Conservation (phyloP, 78 protist genomes). For the Emiliania huxleyi region DNA sequence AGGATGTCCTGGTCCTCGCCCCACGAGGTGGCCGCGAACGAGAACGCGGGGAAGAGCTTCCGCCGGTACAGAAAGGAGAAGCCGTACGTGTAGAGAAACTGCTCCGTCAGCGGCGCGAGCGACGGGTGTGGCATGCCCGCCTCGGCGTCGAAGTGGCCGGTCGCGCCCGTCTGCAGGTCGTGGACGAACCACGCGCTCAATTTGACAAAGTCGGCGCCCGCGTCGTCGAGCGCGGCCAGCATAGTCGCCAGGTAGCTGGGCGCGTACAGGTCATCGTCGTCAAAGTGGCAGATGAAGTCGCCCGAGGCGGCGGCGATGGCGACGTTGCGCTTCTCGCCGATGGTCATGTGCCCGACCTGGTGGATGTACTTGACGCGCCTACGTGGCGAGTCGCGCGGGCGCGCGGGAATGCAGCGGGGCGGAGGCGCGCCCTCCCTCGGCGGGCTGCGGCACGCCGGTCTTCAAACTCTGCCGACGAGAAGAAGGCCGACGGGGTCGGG, state of each 20-base stretch:
- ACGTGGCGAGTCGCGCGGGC: too few relatives aligned
- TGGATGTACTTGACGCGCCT: not conserved
- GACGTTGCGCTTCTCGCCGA: not conserved
- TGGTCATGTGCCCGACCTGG: not conserved
- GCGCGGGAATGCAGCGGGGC: too few relatives aligned
- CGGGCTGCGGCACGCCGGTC: too few relatives aligned
- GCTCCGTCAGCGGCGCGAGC: not conserved
- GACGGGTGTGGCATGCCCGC: not conserved
- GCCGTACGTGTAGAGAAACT: not conserved
- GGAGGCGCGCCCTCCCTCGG: too few relatives aligned
- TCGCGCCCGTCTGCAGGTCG: not conserved
- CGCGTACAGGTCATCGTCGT: slow-evolving; percentile 3
- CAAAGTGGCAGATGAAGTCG: not conserved
- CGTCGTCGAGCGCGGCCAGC: not conserved
- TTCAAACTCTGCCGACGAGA: too few relatives aligned
- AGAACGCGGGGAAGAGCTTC: not conserved
- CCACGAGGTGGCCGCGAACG: not conserved
- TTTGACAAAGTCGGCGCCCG: not conserved
- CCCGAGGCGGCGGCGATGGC: not conserved
- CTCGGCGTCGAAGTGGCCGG: not conserved
- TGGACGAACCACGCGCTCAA: not conserved
- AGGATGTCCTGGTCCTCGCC: not conserved
- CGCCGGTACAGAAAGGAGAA: not conserved
- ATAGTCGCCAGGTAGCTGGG: not conserved
- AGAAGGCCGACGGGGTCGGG: not conserved